Evolutionary conservation across 2,329 filamentous ascomycete genomes (phyloP).

Genomic region (Nemania serpens): DNA sequence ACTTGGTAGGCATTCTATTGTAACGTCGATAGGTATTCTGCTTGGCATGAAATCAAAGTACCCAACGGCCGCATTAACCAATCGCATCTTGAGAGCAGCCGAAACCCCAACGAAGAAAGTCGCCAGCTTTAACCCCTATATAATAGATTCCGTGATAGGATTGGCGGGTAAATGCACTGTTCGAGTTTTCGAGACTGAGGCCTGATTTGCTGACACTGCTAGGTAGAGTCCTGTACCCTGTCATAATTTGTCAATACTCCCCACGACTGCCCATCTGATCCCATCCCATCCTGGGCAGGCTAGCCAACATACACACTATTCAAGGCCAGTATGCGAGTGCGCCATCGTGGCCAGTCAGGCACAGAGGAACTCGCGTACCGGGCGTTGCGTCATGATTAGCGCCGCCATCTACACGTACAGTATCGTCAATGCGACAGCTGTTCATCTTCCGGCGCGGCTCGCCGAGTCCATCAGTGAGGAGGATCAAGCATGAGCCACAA

Average conservation of each 20-base stretch:
- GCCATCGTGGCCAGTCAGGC: conserved; percentile 7
- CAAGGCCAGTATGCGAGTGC: conserved; percentile 3
- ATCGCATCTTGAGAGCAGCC: neutral
- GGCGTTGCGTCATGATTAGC: conserved; percentile 37
- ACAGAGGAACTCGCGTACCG: conserved; percentile 6
- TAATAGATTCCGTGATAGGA: neutral
- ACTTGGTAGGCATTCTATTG: too few species aligned
- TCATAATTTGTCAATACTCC: conserved; percentile 22
- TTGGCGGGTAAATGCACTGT: conserved; percentile 11
- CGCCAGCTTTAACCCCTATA: neutral
- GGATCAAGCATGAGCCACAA: conserved; percentile 3
- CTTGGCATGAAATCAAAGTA: too few species aligned
- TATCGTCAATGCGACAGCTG: conserved; percentile 27
- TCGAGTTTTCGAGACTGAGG: too few species aligned
- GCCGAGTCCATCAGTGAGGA: conserved; percentile 10
- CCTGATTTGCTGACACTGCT: too few species aligned
- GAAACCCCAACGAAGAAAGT: neutral
- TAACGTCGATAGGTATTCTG: too few species aligned
- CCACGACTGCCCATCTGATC: neutral
- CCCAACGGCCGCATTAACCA: conserved; percentile 6
- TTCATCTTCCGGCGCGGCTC: conserved; percentile 31
- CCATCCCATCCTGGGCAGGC: conserved; percentile 2
- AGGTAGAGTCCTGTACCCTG: neutral
- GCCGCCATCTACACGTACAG: conserved; percentile 1
- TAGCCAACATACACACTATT: conserved; percentile 11